These are phyloP conservation scores for Nakaseomyces bracarensis DNA, from an alignment of 1,139 yeast species.

Conservation along the genomic window DNA sequence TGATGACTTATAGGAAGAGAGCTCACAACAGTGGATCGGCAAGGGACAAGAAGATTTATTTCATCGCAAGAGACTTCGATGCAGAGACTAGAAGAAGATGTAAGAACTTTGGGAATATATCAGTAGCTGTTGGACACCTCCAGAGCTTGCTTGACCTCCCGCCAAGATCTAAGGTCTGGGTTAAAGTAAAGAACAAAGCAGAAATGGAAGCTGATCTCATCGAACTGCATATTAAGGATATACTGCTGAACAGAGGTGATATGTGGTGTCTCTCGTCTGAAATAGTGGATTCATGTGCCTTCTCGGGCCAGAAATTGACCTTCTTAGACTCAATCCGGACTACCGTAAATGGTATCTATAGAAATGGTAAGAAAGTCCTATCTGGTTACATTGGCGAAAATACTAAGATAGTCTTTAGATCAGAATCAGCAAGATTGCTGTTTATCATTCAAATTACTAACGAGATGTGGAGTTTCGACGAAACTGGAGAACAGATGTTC, in stretches of 20 bases:
- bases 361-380: conserved; percentile 58
- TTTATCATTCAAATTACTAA: conserved; percentile 81
- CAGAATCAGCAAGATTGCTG: conserved; percentile 80
- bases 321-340: conserved; percentile 61
- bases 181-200: conserved; percentile 41
- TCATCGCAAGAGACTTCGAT: conserved; percentile 37
- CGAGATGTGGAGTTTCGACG: conserved; percentile 99
- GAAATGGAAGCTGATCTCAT: conserved; percentile 69
- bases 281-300: conserved; percentile 56
- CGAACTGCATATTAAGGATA: conserved; percentile 74
- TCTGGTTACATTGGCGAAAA: conserved; percentile 61
- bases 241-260: conserved; percentile 78
- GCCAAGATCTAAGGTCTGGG: conserved; percentile 52
- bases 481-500: conserved; percentile 88
- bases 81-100: conserved; percentile 31
- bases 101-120: conserved; percentile 36
- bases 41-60: conserved; percentile 35
- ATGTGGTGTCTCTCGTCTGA: conserved; percentile 80
- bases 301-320: conserved; percentile 54
- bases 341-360: conserved; percentile 57
- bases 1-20: conserved; percentile 35
- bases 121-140: conserved; percentile 56
- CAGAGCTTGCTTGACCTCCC: conserved; percentile 58
- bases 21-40: conserved; percentile 8
- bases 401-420: conserved; percentile 76